Conservation (phyloP, 2,329 filamentous ascomycete genomes). For the Apiospora arundinis region DNA sequence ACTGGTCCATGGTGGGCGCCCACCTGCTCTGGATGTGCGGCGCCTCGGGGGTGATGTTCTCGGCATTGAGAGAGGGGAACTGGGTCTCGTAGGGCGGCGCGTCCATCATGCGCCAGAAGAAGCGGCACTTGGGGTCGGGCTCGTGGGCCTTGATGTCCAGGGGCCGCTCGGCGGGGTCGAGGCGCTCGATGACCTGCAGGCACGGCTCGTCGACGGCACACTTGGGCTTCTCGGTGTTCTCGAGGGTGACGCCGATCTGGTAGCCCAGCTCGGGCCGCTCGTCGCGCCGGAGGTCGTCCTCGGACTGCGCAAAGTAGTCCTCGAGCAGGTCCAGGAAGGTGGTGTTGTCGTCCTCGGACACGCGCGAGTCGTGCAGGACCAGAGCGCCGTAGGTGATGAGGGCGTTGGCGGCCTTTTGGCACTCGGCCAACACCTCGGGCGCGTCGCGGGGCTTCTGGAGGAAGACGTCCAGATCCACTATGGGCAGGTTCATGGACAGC, state of each 20-base stretch:
- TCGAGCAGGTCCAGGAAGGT: slow-evolving; percentile 67
- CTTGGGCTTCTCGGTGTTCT: slow-evolving; percentile 68
- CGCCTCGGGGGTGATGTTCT: slow-evolving; percentile 60
- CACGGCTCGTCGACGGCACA: slow-evolving; percentile 68
- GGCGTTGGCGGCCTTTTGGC: slow-evolving; percentile 58
- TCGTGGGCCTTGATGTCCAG: slow-evolving; percentile 62
- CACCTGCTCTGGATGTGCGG: slow-evolving; percentile 56
- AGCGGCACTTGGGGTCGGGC: slow-evolving; percentile 67
- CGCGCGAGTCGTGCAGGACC: slow-evolving; percentile 65
- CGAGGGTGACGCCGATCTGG: slow-evolving; percentile 67
- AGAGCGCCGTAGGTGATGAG: slow-evolving; percentile 67
- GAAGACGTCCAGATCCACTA: slow-evolving; percentile 66
- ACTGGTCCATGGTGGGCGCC: slow-evolving; percentile 61
- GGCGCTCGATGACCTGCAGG: slow-evolving; percentile 60
- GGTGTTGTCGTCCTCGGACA: slow-evolving; percentile 60
- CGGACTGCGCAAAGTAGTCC: slow-evolving; percentile 67
- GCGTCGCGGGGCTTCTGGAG: slow-evolving; percentile 51
- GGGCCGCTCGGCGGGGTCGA: slow-evolving; percentile 61
- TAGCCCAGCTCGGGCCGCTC: slow-evolving; percentile 65
- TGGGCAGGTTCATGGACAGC: slow-evolving; percentile 60
- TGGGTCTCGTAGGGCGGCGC: slow-evolving; percentile 58
- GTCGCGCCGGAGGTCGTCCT: slow-evolving; percentile 52
- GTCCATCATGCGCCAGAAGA: slow-evolving; percentile 68
- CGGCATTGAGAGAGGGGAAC: slow-evolving; percentile 62
- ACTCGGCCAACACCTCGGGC: slow-evolving; percentile 55